Base-by-base conservation (phyloP, 495 filamentous ascomycete species). In the Bacidia gigantensis region DNA sequence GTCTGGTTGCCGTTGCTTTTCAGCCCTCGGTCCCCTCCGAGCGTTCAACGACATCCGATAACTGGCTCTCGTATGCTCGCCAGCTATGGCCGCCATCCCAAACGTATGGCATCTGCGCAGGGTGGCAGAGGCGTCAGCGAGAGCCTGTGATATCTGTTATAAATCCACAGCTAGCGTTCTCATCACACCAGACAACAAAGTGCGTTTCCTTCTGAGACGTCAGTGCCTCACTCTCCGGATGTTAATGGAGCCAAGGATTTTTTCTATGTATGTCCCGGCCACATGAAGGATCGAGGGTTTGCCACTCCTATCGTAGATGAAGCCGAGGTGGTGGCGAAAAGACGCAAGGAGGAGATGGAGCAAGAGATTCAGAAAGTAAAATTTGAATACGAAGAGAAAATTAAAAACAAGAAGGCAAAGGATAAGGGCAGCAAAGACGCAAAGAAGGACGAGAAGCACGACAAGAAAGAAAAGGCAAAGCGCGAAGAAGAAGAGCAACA, bases 131-230 rank as follows among this genome's bases (percentile, higher is more conserved):
- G 80, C 82, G 39, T 76, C 78, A 10, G 75, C 82, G 3, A 95
- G 87, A 65, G 72, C 87, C 42, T 98, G 92, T 66, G 78, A 83
- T 61, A 79, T 98, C 55, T 98, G 92, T 72, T 89, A 82, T 73
- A 95, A 92, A 65, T 83, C 85, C 3, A 87, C 83, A 44, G 78
- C 82, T 7, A 88, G 80, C 60, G 92, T 97, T 22, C 71, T 98
- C 53, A 83, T 95, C 55, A 95, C 88, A 1, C 75, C 86, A 0
- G 87, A 95, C 60, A 90, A 86, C 64, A 94, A 90, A 78, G 88
- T 89, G 67, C 51, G 68, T 57, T 50, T 22, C 9, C 26, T 11
- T 14, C 7, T 35, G 29, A 14, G 7, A 5, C 5, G 5, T 7
- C 29, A 35, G 14, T 7, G 5, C 29, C 29, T 35, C 7, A 35